Conservation (phyloP, 257 asterid genomes). For the Solanum commersonii region DNA sequence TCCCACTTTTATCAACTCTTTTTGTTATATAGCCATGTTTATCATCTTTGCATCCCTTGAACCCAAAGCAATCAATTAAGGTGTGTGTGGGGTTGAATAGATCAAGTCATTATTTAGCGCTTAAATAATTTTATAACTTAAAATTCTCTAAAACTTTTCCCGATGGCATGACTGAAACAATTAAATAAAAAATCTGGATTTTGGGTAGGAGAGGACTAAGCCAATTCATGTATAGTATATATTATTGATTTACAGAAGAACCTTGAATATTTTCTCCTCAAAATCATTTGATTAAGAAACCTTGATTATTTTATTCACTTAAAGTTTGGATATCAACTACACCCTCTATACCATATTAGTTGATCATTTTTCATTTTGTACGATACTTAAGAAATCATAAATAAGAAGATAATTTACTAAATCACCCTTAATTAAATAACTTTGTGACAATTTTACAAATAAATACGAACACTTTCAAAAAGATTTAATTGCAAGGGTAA, state of each 20-base stretch:
- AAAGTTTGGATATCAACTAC: background rate
- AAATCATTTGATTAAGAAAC: background rate
- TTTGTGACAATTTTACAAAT: no score
- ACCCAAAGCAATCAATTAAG: background rate
- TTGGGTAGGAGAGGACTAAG: background rate
- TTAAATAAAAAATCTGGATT: background rate
- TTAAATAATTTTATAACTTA: background rate
- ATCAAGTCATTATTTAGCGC: background rate
- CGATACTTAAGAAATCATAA: no score
- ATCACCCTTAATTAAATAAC: no score
- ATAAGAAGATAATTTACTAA: no score
- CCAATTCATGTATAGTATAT: background rate
- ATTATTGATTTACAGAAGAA: background rate
- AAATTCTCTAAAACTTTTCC: background rate
- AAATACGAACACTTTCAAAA: no score
- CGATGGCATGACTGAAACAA: background rate
- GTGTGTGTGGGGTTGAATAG: background rate
- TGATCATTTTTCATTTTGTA: no score
- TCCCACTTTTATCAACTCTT: constrained; percentile 9
- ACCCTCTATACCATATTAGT: no score
- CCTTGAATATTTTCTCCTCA: background rate
- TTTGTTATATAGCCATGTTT: constrained; percentile 2
- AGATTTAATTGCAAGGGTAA: no score
- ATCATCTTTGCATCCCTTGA: constrained; percentile 7
- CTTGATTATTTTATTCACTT: background rate